A percentile compares a stretch with the other conserved stretches of the same genome.
These are phyloP conservation scores for Aspergillus jensenii DNA, from an alignment of 2,329 filamentous ascomycete genomes.

Conservation along the genomic window DNA sequence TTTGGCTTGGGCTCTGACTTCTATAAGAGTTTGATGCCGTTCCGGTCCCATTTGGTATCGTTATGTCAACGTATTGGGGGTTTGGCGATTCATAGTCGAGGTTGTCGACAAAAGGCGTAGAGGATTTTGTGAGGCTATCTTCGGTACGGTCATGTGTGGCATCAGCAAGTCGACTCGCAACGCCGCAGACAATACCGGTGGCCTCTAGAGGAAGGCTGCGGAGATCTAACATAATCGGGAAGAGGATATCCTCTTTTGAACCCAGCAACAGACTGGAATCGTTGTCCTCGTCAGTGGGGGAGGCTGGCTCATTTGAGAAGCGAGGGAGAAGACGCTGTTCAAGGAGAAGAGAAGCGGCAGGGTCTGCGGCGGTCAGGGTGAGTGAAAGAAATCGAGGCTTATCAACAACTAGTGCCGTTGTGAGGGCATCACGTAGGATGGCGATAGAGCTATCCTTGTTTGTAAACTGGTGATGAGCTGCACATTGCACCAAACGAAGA, in stretches of 20 bases:
- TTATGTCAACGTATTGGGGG: constrained; percentile 7
- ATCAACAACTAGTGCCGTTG: constrained; percentile 38
- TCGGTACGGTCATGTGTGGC: constrained; percentile 58
- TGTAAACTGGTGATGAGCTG: constrained; percentile 57
- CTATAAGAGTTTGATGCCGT: constrained; percentile 11
- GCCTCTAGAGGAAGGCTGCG: constrained; percentile 78
- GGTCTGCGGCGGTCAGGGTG: constrained; percentile 46
- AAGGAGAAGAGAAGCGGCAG: constrained; percentile 46
- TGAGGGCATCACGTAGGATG: constrained; percentile 40
- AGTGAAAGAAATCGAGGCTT: constrained; percentile 51
- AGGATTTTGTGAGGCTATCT: constrained; percentile 23
- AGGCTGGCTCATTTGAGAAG: constrained; percentile 64
- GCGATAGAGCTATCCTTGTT: constrained; percentile 38
- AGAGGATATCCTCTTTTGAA: constrained; percentile 65
- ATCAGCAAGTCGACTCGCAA: constrained; percentile 77
- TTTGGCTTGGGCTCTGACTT: constrained; percentile 11
- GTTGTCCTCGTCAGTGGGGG: constrained; percentile 36
- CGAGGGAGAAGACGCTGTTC: constrained; percentile 55
- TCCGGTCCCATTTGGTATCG: constrained; percentile 15
- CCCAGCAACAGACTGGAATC: constrained; percentile 72
- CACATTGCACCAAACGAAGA: constrained; percentile 78
- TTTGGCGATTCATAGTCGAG: constrained; percentile 17
- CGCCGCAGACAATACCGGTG: constrained; percentile 91
- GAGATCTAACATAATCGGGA: constrained; percentile 87
- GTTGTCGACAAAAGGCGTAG: constrained; percentile 14